Evolutionary conservation across 2,329 filamentous ascomycete genomes (phyloP).

Genomic region (Pseudogymnoascus sp.): DNA sequence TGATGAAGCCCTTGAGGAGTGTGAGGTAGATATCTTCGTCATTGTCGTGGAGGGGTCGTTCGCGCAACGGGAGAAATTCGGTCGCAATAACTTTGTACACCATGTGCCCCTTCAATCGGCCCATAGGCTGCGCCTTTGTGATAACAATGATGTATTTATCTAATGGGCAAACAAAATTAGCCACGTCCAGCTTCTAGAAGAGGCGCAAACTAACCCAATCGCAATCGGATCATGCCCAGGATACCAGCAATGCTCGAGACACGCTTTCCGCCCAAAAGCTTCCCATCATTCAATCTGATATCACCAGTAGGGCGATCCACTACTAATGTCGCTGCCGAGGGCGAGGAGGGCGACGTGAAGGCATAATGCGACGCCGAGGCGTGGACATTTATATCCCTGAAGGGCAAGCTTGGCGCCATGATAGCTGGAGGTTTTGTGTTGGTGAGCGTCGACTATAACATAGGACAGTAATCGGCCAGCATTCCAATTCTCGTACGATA

Average conservation of each 20-base stretch:
- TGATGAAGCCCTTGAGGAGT: constrained; percentile 73
- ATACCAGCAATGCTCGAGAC: constrained; percentile 95
- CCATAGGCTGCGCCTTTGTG: constrained; percentile 85
- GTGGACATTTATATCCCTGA: constrained; percentile 94
- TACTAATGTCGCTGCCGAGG: constrained; percentile 76
- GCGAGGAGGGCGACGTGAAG: constrained; percentile 91
- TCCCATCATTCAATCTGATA: constrained; percentile 72
- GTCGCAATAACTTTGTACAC: constrained; percentile 87
- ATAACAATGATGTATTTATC: constrained; percentile 97
- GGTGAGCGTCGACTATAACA: not conserved
- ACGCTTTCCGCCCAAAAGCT: constrained; percentile 65
- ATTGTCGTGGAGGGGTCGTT: constrained; percentile 80
- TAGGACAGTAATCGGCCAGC: not conserved
- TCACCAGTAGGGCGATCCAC: constrained; percentile 91
- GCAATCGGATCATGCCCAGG: constrained; percentile 83
- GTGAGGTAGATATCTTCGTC: constrained; percentile 89
- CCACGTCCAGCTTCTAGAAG: not conserved
- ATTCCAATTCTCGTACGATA: not conserved
- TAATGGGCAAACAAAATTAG: constrained; percentile 21
- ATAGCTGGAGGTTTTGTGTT: constrained; percentile 12
- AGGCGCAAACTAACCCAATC: constrained; percentile 58
- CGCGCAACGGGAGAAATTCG: constrained; percentile 88
- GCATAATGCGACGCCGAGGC: constrained; percentile 87
- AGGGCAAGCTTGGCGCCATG: constrained; percentile 56
- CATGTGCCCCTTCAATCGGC: constrained; percentile 88